A percentile compares a stretch with the other conserved stretches of the same genome.
Conservation (phyloP, 306 rosid species). For the Biancaea sappan region DNA sequence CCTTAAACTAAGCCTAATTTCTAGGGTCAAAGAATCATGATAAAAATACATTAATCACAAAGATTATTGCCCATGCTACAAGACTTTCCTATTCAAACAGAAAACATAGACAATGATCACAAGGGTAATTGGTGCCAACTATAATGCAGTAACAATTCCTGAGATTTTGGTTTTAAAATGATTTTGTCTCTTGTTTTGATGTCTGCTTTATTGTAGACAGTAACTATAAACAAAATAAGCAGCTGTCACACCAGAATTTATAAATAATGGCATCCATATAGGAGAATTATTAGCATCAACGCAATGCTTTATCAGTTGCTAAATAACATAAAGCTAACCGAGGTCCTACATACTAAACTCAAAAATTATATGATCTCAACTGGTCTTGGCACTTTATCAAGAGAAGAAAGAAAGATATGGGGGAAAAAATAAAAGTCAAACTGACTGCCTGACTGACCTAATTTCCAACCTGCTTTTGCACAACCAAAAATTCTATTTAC, state of each 20-base stretch:
- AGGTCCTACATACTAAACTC: not conserved
- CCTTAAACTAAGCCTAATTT: too few relatives aligned
- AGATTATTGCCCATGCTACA: too few relatives aligned
- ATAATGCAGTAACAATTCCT: not conserved
- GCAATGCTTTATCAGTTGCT: conserved; percentile 10
- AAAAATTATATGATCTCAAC: not conserved
- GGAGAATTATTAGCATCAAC: not conserved
- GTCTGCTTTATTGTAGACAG: not conserved
- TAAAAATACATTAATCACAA: too few relatives aligned
- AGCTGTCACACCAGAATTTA: not conserved
- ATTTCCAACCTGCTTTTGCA: not conserved
- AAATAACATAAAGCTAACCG: not conserved
- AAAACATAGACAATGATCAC: not conserved
- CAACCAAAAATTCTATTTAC: not conserved
- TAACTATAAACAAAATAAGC: not conserved
- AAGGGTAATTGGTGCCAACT: not conserved
- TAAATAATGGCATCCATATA: not conserved
- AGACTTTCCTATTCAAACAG: too few relatives aligned
- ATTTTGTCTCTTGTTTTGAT: not conserved
- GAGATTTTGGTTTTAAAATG: not conserved
- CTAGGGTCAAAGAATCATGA: too few relatives aligned
- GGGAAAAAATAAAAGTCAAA: not conserved
- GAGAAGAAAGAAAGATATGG: too few relatives aligned
- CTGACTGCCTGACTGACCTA: not conserved
- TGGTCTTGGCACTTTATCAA: not conserved